These are phyloP conservation scores for Medicago truncatula DNA, from an alignment of 306 rosid species.

Conservation along the genomic window DNA sequence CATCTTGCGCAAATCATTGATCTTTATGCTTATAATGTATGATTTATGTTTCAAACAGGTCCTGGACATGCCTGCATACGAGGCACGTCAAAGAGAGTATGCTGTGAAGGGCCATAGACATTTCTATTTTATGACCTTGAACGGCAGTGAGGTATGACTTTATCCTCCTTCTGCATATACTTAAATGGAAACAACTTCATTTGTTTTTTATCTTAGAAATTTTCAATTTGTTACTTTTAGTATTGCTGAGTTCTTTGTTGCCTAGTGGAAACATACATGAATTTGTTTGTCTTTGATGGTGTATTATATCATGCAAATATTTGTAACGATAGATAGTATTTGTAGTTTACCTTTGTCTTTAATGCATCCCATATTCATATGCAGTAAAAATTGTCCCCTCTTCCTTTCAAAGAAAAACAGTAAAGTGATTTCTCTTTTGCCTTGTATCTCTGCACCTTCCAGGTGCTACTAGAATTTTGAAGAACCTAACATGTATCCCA, in stretches of 20 bases:
- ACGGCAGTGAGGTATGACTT: constrained; percentile 87
- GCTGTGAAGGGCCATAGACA: constrained; percentile 94
- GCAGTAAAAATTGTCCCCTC: constrained; percentile 23
- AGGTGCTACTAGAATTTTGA: neutral
- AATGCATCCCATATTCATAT: constrained; percentile 2
- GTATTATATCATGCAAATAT: constrained; percentile 1
- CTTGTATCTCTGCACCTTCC: constrained; percentile 8
- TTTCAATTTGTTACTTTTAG: constrained; percentile 9
- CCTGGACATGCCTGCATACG: constrained; percentile 84
- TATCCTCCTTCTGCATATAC: constrained; percentile 11
- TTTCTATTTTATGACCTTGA: constrained; percentile 99
- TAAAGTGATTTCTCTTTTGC: constrained; percentile 15
- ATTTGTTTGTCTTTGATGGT: constrained; percentile 22
- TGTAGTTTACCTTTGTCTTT: neutral
- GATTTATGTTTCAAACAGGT: constrained; percentile 61
- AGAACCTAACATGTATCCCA: constrained; percentile 2
- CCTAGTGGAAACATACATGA: neutral
- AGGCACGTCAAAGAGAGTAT: constrained; percentile 91
- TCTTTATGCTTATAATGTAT: too few species aligned
- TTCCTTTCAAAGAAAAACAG: constrained; percentile 7
- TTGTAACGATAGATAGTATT: constrained; percentile 12
- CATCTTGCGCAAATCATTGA: too few species aligned
- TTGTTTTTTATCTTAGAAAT: neutral
- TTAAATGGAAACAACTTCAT: constrained; percentile 13
- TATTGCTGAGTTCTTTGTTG: neutral